Base-by-base conservation (phyloP, 2,329 filamentous ascomycete species). In the Epichloe brachyelytri region DNA sequence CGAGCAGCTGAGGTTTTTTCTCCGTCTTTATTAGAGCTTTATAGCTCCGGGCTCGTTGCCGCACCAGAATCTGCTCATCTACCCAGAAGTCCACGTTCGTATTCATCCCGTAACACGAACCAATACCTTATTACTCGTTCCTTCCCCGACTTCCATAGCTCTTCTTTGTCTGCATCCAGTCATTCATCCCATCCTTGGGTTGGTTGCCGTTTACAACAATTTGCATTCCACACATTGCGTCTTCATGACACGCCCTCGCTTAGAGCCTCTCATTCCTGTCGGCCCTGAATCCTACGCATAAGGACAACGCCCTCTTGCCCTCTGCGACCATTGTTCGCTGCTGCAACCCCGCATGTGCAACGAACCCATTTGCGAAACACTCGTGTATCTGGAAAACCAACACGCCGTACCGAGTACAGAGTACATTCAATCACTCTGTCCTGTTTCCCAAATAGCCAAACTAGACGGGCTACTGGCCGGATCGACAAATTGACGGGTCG, bases 171-270 rank as follows among this genome's bases (percentile, higher is more conserved):
- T 22, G 37, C 7, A 15, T 38, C 30, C 43, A 34, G 12, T 12
- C 34, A 22, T 30, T 20, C 19, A 14, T 40, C 17, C 15, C 8
- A 30, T 30, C 30, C 30, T 4, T 11, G 30, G 30, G 30, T 30
- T 30, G 30, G 30, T 30, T 30, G 10, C 30, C 30, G 30, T 4
- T 30, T 30, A 30, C 30, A 30, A 30, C 30, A 10, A 4, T 30
- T 4, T 43, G 38, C 51, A 46, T 49, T 52, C 51, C 51, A 49
- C 44, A 20, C 41, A 22, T 26, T 48, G 34, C 40, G 34, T 41
- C 36, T 52, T 34, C 30, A 40, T 49, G 46, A 39, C 34, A 36
- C 39, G 19, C 14, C 48, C 14, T 49, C 48, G 40, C 39, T 36
- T n/a, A n/a, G n/a, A 12, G 17, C 12, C 45, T 14, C 34, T 45